Base-by-base conservation (phyloP, 163 green algal species). In the Chlorella variabilis region DNA sequence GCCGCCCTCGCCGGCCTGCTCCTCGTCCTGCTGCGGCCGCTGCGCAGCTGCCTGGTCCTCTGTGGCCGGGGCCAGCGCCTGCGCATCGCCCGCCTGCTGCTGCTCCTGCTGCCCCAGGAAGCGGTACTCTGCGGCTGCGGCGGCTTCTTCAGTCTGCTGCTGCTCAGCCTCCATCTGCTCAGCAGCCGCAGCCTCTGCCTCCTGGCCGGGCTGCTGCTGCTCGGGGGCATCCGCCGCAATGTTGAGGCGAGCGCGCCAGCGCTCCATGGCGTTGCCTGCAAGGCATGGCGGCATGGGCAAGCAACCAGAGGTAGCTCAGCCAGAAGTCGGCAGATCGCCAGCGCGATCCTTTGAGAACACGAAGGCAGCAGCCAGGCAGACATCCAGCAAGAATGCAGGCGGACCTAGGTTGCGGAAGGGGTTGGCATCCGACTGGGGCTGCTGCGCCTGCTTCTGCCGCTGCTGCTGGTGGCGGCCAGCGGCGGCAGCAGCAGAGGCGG, bases 21-120 rank as follows among this genome's bases (percentile, higher is more conserved):
- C 34, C 31, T 59, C 27, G 9, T 51, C 71, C 69, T 92, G 70
- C 75, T 88, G 54, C 25, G 54, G 69, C 78, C 77, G 83, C 87
- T 77, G 66, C 31, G 71, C 68, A 4, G 88, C 75, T 11, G 92
- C 93, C 85, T 98, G 95, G 65, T 98, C 95, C 77, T 98, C 93
- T 0, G 95, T 98, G 4, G 95, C 95, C 2, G 91, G 78, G 0
- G 91, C 95, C 45, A 98, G 78, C 21, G 93, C 90, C 82, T 98
- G 94, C 17, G 90, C 89, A 34, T 93, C 91, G 1, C 89, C 89
- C 25, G 75, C 83, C 41, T 85, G 36, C 54, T 77, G 61, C 41
- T 74, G 41, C 74, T 94, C 88, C 9, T 92, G 73, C 49, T 79
- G 66, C 4, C 73, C 42, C 15, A 87, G 59, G 75, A 86, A 83